Conservation (phyloP, 2,329 filamentous ascomycete genomes). For the Exophiala dermatitidis region DNA sequence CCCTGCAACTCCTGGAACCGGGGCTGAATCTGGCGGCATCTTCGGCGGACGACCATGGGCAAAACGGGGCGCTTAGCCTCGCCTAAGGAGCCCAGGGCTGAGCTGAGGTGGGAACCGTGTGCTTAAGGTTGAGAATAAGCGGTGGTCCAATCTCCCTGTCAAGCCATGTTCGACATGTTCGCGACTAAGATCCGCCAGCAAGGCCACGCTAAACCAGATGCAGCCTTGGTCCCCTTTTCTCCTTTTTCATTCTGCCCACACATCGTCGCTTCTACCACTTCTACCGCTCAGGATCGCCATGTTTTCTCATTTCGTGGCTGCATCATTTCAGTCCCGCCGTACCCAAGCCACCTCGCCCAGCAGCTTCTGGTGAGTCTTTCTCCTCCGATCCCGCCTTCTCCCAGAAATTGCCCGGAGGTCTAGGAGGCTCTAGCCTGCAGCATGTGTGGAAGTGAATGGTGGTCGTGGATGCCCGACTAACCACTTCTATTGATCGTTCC, state of each 20-base stretch:
- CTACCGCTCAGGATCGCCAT: neutral
- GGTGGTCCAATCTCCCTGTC: neutral
- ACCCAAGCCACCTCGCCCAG: neutral
- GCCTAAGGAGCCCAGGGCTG: too few species aligned
- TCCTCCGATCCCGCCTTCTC: neutral
- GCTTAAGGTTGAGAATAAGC: neutral
- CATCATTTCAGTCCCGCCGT: neutral
- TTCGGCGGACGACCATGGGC: too few species aligned
- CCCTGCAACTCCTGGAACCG: too few species aligned
- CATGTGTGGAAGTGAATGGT: too few species aligned
- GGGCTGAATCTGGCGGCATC: too few species aligned
- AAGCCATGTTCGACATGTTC: neutral
- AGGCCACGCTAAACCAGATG: neutral
- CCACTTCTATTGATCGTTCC: too few species aligned
- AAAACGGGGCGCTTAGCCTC: too few species aligned
- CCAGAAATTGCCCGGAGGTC: neutral
- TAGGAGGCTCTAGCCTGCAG: neutral
- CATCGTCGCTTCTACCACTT: neutral
- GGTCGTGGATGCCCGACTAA: too few species aligned
- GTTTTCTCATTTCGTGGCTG: neutral
- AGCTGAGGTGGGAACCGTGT: neutral
- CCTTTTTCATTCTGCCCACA: neutral
- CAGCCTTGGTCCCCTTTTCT: neutral
- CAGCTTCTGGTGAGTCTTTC: neutral
- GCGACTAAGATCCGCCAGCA: neutral